phyloP scores from a whole-genome alignment of 1,139 yeast genomes.

The Hemisphaericaspora xylofermentans region DNA sequence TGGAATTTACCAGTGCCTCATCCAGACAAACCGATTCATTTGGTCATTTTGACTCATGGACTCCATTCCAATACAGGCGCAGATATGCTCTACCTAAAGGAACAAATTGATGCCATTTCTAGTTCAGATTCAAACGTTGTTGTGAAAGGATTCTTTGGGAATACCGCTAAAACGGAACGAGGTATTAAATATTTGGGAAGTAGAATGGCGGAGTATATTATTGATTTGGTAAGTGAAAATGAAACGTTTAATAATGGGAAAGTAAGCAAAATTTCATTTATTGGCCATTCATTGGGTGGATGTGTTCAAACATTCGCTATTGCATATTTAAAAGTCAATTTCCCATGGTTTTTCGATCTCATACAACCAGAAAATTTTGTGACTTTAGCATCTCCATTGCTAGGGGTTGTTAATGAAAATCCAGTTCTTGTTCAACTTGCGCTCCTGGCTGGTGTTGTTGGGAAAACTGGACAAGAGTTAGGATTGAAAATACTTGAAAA shows the following conservation, averaged over 20 bases:
- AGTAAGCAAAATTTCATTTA: constrained; percentile 69
- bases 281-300: constrained; percentile 94
- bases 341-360: constrained; percentile 68
- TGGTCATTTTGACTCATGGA: constrained; percentile 86
- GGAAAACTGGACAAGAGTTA: constrained; percentile 90
- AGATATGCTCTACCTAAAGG: constrained; percentile 85
- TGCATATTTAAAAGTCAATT: constrained; percentile 63
- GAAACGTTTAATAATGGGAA: constrained; percentile 29
- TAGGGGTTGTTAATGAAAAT: constrained; percentile 83
- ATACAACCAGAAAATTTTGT: constrained; percentile 80
- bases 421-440: constrained; percentile 86
- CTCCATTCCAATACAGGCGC: constrained; percentile 86
- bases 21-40: constrained; percentile 55
- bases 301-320: constrained; percentile 87
- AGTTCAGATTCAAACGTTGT: constrained; percentile 53
- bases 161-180: constrained; percentile 85
- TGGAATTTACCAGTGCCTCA: constrained; percentile 64
- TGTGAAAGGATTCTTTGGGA: constrained; percentile 80
- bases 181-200: constrained; percentile 87
- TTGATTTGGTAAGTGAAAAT: constrained; percentile 52
- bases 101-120: constrained; percentile 60
- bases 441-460: constrained; percentile 84
- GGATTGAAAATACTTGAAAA: constrained; percentile 53
- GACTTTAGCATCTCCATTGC: constrained; percentile 81
- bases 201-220: constrained; percentile 73